phyloP scores from a whole-genome alignment of 768 basidiomycete species.

The Russula compacta region DNA sequence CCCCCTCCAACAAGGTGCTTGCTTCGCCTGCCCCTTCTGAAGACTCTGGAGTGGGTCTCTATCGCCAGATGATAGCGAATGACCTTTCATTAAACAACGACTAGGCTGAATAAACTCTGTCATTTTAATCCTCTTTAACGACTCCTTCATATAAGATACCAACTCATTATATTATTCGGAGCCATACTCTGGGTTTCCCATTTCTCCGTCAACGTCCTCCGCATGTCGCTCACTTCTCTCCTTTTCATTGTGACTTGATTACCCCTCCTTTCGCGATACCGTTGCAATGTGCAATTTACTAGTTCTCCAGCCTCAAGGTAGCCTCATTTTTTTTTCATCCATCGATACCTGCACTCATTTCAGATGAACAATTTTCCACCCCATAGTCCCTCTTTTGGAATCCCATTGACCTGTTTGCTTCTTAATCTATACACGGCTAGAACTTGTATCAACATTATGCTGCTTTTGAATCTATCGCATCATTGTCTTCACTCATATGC shows the following conservation, averaged over 20 bases:
- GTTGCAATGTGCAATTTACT: slow-evolving; percentile 15
- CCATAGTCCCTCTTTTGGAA: slow-evolving; percentile 18
- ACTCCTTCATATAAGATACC: slow-evolving; percentile 10
- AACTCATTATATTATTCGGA: slow-evolving; percentile 20
- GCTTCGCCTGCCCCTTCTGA: slow-evolving; percentile 69
- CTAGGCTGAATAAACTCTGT: slow-evolving; percentile 17
- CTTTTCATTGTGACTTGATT: slow-evolving; percentile 12
- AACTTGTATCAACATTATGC: slow-evolving; percentile 28
- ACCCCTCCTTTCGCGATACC: slow-evolving; percentile 21
- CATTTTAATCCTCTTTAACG: slow-evolving; percentile 22
- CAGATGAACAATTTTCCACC: slow-evolving; percentile 10
- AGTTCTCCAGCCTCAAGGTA: slow-evolving; percentile 5
- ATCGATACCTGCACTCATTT: slow-evolving; percentile 18
- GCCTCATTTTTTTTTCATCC: neutral
- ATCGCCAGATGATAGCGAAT: slow-evolving; percentile 71
- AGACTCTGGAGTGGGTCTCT: slow-evolving; percentile 78
- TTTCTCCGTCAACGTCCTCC: slow-evolving; percentile 21
- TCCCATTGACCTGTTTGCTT: slow-evolving; percentile 22
- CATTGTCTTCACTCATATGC: slow-evolving; percentile 46
- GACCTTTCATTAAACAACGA: slow-evolving; percentile 51
- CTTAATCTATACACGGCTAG: slow-evolving; percentile 25
- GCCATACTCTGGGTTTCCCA: slow-evolving; percentile 20
- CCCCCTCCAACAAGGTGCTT: slow-evolving; percentile 35
- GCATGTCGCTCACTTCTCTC: slow-evolving; percentile 10
- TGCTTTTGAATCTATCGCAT: slow-evolving; percentile 15